Conservation (phyloP, 208 protist genomes). For the Leishmania major region DNA sequence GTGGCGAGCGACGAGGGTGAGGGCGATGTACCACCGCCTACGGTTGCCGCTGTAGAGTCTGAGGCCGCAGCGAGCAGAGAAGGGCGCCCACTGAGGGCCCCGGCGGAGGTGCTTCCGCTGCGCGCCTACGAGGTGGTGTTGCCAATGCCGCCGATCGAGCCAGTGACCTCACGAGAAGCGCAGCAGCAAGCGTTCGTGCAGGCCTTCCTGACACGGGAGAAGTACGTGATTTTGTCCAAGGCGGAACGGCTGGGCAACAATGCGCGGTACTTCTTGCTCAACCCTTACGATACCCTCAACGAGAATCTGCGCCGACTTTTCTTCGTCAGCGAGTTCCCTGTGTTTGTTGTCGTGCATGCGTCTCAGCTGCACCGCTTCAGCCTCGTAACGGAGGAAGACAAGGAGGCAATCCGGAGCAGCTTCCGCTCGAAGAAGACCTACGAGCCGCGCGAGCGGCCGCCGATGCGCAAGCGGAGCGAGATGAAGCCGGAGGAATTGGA, state of each 20-base stretch:
- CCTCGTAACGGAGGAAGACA: constrained; percentile 78
- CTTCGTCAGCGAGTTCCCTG: constrained; percentile 89
- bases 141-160: constrained; percentile 24
- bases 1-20: background rate
- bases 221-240: constrained; percentile 52
- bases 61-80: background rate
- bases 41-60: background rate
- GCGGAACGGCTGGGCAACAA: constrained; percentile 73
- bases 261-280: constrained; percentile 67
- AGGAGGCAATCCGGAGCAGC: constrained; percentile 68
- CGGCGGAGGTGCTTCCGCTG: constrained; percentile 9
- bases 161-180: constrained; percentile 20
- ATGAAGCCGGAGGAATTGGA: constrained; percentile 53
- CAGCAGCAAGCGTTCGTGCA: constrained; percentile 29
- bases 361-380: constrained; percentile 38
- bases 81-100: background rate
- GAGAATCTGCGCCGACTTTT: constrained; percentile 79
- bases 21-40: background rate
- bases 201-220: constrained; percentile 43
- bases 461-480: constrained; percentile 44
- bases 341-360: constrained; percentile 68
- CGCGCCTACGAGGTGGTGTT: constrained; percentile 26
- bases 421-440: constrained; percentile 40
- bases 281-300: constrained; percentile 62
- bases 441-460: constrained; percentile 33